A percentile compares a stretch with the other conserved stretches of the same genome.
These are phyloP conservation scores for Rhodotorula diobovata DNA, from an alignment of 768 basidiomycete genomes.

Conservation along the genomic window DNA sequence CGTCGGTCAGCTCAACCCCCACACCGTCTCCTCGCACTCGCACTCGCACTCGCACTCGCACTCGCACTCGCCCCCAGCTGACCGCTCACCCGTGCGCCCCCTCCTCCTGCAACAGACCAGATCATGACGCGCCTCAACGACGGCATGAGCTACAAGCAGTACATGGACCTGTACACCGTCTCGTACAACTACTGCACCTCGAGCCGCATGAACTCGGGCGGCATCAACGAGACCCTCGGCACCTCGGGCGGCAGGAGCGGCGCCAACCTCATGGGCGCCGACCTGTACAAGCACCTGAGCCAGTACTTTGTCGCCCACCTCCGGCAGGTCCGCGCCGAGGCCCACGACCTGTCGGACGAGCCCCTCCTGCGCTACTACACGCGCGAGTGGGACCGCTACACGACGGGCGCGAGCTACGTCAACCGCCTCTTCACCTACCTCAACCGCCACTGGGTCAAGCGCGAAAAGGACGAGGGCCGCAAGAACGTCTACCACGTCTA, in stretches of 20 bases:
- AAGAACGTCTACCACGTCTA: slow-evolving; percentile 93
- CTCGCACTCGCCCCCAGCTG: too few relatives aligned
- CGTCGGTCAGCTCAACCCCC: slow-evolving; percentile 36
- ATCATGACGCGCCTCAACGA: slow-evolving; percentile 42
- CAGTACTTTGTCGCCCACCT: slow-evolving; percentile 83
- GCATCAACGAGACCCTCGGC: slow-evolving; percentile 44
- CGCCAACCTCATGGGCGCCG: slow-evolving; percentile 92
- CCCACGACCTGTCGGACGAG: slow-evolving; percentile 77
- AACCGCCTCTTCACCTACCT: slow-evolving; percentile 96
- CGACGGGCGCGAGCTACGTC: slow-evolving; percentile 93
- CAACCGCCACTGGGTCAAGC: slow-evolving; percentile 98
- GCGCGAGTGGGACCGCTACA: slow-evolving; percentile 90
- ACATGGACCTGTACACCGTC: slow-evolving; percentile 66
- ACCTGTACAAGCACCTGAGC: slow-evolving; percentile 91
- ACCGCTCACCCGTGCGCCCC: not conserved
- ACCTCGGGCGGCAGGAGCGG: slow-evolving; percentile 50
- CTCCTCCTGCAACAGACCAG: slow-evolving; percentile 11
- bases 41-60: not conserved
- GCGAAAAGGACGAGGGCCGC: slow-evolving; percentile 93
- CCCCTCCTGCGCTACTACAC: slow-evolving; percentile 86
- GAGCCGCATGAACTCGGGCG: slow-evolving; percentile 51
- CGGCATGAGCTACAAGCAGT: slow-evolving; percentile 44
- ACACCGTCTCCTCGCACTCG: not conserved
- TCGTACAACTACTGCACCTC: slow-evolving; percentile 98
- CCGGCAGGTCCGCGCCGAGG: slow-evolving; percentile 57